Evolutionary conservation across 352 stramenopile genomes (phyloP).

Genomic region (Phytophthora vignae): DNA sequence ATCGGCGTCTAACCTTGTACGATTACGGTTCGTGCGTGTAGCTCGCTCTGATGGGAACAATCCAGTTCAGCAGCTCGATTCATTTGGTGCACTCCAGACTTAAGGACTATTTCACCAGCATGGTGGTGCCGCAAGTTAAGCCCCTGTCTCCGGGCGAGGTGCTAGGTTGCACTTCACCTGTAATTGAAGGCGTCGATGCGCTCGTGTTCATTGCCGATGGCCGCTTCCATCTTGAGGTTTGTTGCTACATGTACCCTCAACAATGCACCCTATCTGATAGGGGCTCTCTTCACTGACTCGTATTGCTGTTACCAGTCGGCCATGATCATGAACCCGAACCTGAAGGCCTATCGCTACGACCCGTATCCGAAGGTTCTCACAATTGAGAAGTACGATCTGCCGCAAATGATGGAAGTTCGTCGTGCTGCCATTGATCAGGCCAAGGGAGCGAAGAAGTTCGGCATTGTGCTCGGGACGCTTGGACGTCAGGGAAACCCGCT

Average conservation of each 20-base stretch:
- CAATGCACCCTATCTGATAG: too few species aligned
- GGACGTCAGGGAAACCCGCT: constrained; percentile 97
- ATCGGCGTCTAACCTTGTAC: neutral
- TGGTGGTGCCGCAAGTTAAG: constrained; percentile 96
- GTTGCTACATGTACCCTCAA: neutral
- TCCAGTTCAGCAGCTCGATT: constrained; percentile 95
- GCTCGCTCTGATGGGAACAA: constrained; percentile 95
- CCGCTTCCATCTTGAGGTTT: constrained; percentile 98
- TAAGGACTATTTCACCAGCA: constrained; percentile 80
- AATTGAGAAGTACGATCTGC: constrained; percentile 97
- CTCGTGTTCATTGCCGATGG: constrained; percentile 99
- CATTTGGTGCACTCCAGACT: constrained; percentile 81
- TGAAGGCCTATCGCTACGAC: constrained; percentile 98
- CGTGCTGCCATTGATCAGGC: constrained; percentile 79
- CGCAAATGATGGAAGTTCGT: constrained; percentile 95
- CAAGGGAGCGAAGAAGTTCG: constrained; percentile 91
- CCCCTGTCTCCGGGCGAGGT: constrained; percentile 98
- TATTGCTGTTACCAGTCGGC: constrained; percentile 66
- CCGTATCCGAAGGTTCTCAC: constrained; percentile 98
- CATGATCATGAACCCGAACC: constrained; percentile 98
- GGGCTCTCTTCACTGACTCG: too few species aligned
- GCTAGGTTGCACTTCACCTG: constrained; percentile 98
- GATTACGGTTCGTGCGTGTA: constrained; percentile 20
- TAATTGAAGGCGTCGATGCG: constrained; percentile 91
- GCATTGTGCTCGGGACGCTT: constrained; percentile 98